phyloP scores from a whole-genome alignment of 495 filamentous ascomycete species.

The Neurospora sp. region DNA sequence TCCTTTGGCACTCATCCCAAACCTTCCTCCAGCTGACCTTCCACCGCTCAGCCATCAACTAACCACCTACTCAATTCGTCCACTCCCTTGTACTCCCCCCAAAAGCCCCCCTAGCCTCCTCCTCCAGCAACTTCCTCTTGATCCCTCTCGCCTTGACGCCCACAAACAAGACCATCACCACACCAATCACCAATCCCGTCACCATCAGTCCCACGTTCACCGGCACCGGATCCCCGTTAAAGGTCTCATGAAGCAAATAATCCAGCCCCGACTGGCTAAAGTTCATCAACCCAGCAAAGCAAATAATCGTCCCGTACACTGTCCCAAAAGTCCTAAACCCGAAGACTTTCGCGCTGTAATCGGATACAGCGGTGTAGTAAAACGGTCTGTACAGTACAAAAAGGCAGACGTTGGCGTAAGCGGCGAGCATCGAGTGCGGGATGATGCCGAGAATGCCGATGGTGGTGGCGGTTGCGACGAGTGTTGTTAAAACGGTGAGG shows the following conservation, averaged over 20 bases:
- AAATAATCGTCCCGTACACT: constrained; percentile 92
- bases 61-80: neutral
- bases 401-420: constrained; percentile 67
- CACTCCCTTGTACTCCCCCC: constrained; percentile 6
- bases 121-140: constrained; percentile 26
- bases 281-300: constrained; percentile 75
- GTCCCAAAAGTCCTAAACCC: constrained; percentile 92
- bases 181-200: constrained; percentile 49
- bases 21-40: too few species aligned
- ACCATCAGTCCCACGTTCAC: constrained; percentile 63
- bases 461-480: constrained; percentile 61
- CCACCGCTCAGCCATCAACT: too few species aligned
- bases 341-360: constrained; percentile 91
- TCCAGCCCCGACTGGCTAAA: constrained; percentile 80
- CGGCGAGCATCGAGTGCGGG: constrained; percentile 49
- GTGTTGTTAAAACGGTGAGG: constrained; percentile 57
- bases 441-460: constrained; percentile 78
- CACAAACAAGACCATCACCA: constrained; percentile 52
- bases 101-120: constrained; percentile 29
- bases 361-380: constrained; percentile 69
- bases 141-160: constrained; percentile 17
- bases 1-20: too few species aligned
- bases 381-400: constrained; percentile 72
- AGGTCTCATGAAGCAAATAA: constrained; percentile 63
- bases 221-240: constrained; percentile 62